Evolutionary conservation across 352 stramenopile genomes (phyloP), one percentile per base, ranked within the genome.

Genomic region (Sclerospora graminicola): DNA sequence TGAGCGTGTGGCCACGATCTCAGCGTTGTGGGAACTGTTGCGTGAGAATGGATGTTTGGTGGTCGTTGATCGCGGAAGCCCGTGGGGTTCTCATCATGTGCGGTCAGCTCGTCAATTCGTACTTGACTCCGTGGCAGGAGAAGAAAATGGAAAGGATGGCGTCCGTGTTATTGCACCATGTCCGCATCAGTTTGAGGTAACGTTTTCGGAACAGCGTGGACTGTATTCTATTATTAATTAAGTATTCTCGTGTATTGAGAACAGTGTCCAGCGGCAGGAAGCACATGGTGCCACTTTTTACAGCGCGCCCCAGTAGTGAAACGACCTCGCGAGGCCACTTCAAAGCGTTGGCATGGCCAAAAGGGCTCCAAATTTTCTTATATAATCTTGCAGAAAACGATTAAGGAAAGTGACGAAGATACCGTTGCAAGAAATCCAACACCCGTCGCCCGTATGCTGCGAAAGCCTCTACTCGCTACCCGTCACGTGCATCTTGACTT

Each of bases 291-390:
- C 28, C 81, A 93, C 43, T 93, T 93, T 48, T 76, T 87, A 14
- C 81, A 93, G 60, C 78, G 81, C 31, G 71, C 79, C 16, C 81
- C 81, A 1, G 60, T 71, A 36, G 77, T 92, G 16, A 63, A 81
- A 30, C 72, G 60, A n/a, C 80, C 80, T 27, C 78, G 77, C 11
- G 75, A 86, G 29, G 63, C 68, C 16, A 88, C 75, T 10, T 63
- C 73, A 1, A 86, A 89, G 74, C 72, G 80, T 47, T 92, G 77
- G 77, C 67, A 87, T 35, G 77, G 77, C 23, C 77, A 92, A 47
- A 83, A 87, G 44, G 77, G 79, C 19, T 81, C 78, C 62, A 92
- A 92, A 61, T 89, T 92, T 38, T 89, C 77, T 29, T 92, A 92
- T 45, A 60, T 86, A 40, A 67, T 84, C 21, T 63, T 92, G 45